Evolutionary conservation across 352 stramenopile genomes (phyloP).

Genomic region (Thalassiosira oceanica): DNA sequence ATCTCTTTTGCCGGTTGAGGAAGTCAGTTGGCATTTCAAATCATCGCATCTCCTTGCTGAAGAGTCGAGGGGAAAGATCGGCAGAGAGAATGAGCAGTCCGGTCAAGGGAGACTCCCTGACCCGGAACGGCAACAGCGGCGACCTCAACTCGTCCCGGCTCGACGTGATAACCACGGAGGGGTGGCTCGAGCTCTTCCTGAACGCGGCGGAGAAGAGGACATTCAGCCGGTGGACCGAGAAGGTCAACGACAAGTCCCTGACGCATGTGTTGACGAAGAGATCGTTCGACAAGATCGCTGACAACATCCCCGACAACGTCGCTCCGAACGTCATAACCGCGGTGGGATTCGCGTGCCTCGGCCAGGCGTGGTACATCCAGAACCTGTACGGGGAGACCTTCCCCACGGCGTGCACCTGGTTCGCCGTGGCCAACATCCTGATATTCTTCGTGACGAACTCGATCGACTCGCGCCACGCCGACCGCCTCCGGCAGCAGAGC

Average conservation of each 20-base stretch:
- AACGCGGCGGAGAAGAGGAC: constrained; percentile 75
- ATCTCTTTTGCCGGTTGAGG: too few relatives aligned
- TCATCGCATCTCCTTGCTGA: too few relatives aligned
- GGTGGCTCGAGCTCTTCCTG: constrained; percentile 80
- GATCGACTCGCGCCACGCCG: constrained; percentile 67
- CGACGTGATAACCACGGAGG: constrained; percentile 63
- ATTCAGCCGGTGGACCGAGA: constrained; percentile 77
- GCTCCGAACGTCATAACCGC: constrained; percentile 79
- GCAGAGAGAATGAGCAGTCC: neutral
- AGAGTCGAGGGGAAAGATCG: neutral
- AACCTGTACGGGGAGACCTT: constrained; percentile 70
- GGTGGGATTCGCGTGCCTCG: constrained; percentile 58
- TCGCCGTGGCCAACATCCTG: constrained; percentile 71
- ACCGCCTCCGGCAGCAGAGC: constrained; percentile 77
- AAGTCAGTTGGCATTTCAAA: too few relatives aligned
- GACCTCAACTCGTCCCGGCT: constrained; percentile 4
- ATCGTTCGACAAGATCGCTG: constrained; percentile 62
- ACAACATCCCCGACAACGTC: constrained; percentile 66
- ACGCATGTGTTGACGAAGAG: constrained; percentile 54
- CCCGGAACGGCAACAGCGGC: neutral
- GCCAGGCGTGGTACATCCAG: constrained; percentile 79
- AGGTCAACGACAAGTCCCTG: constrained; percentile 72
- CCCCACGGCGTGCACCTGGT: constrained; percentile 67
- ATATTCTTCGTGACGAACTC: constrained; percentile 75
- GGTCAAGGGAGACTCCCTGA: neutral